These are phyloP conservation scores for Hypoxylon fuscum DNA, from an alignment of 495 filamentous ascomycete genomes.

Conservation along the genomic window DNA sequence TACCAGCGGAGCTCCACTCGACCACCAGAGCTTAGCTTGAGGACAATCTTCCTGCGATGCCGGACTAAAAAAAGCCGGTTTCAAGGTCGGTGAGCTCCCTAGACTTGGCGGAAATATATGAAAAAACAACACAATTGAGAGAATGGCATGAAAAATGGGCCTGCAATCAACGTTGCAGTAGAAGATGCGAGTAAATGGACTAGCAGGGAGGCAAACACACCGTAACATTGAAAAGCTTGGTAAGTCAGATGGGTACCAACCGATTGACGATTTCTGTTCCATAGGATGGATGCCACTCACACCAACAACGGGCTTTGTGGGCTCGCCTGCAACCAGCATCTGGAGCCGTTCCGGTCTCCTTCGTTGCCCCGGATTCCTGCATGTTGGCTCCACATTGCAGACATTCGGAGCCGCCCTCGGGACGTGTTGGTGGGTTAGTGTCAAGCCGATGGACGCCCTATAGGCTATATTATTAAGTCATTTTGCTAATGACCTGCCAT, in stretches of 20 bases:
- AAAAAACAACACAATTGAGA: background rate
- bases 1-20: background rate
- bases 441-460: constrained; percentile 17
- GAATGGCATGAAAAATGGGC: background rate
- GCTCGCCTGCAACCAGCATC: constrained; percentile 8
- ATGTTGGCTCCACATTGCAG: constrained; percentile 27
- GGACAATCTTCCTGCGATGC: background rate
- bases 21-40: too few species aligned
- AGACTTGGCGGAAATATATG: background rate
- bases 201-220: too few species aligned
- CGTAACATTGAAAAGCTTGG: constrained; percentile 8
- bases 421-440: constrained; percentile 22
- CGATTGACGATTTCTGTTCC: too few species aligned
- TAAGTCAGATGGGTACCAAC: too few species aligned
- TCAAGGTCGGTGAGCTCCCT: background rate
- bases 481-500: constrained; percentile 27
- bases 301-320: constrained; percentile 3
- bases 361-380: constrained; percentile 31
- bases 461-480: constrained; percentile 32
- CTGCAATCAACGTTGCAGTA: background rate
- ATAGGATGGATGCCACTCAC: constrained; percentile 29
- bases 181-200: too few species aligned
- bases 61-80: background rate
- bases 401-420: constrained; percentile 34
- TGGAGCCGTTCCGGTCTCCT: constrained; percentile 32